These are phyloP conservation scores for Fonsecaea nubica DNA, from an alignment of 2,329 filamentous ascomycete species.

Conservation along the genomic window DNA sequence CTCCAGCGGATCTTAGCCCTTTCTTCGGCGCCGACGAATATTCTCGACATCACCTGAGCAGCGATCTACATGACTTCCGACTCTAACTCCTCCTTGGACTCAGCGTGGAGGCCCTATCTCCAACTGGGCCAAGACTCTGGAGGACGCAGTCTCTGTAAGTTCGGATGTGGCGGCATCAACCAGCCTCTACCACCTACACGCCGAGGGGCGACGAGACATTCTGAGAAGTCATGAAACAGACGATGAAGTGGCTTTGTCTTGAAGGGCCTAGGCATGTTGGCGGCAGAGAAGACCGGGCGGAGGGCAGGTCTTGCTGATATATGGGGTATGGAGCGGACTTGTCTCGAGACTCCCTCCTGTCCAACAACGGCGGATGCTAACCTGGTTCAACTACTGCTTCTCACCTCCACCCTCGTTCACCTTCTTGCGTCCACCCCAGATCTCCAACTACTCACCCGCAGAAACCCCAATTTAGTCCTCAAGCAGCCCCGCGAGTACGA, in stretches of 20 bases:
- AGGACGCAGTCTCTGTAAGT: background rate
- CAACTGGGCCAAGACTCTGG: background rate
- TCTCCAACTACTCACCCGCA: slow-evolving; percentile 11
- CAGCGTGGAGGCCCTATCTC: background rate
- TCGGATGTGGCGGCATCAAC: background rate
- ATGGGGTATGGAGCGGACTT: background rate
- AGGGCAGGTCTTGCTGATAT: background rate
- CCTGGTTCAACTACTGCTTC: background rate
- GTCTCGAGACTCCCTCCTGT: background rate
- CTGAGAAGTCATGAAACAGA: background rate
- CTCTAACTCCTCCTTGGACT: background rate
- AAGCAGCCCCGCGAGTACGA: slow-evolving; percentile 3
- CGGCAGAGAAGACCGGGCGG: background rate
- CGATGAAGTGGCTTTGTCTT: background rate
- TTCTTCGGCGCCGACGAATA: background rate
- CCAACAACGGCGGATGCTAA: slow-evolving; percentile 3
- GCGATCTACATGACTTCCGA: background rate
- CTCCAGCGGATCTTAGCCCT: background rate
- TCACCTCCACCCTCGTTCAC: background rate
- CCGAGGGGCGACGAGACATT: background rate
- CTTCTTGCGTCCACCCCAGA: background rate
- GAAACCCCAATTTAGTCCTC: background rate
- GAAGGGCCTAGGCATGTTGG: background rate
- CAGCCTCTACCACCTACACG: background rate
- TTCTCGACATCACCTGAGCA: background rate